Base-by-base conservation (phyloP, 2,329 filamentous ascomycete genomes). In the Ophiostoma fasciatum region DNA sequence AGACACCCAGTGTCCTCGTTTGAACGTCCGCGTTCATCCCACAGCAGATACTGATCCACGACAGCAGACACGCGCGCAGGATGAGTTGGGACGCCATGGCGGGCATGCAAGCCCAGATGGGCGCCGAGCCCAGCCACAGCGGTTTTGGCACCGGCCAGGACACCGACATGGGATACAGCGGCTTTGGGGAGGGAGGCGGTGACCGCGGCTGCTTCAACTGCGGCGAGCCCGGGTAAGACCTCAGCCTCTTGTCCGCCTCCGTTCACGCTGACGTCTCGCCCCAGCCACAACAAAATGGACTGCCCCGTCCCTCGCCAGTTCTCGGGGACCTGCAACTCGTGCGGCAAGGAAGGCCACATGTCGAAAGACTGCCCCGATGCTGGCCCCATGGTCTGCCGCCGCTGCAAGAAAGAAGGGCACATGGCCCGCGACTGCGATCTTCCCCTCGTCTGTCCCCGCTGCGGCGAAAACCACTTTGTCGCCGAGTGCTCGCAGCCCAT, bases 361-460 rank as follows among this genome's bases (percentile, higher is more conserved):
- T 59, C 66, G 35, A 64, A 67, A 4, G 61, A 66, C 33, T 74
- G 70, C 46, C 67, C 69, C 0, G 48, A 56, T 5, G 44, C 43
- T n/a, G 40, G 39, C 5, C 43, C 47, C 22, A 33, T 41, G 34
- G 39, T 39, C 10, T 52, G 55, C 44, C 46, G 44, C 23, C 61
- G 56, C 42, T 74, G 68, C 54, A 58, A 62, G 38, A 49, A 68
- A 46, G 53, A 60, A 18, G 69, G 67, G 5, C 69, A 73, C 46
- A 56, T 71, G 47, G 59, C 67, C 35, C 64, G 67, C 15, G 73
- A 79, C 35, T 85, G 80, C 44, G 76, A 77, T 2, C 55, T 65
- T 2, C 46, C 52, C 3, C 35, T 52, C 15, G 37, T 42, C n/a
- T 55, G 52, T n/a, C 60, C 55, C 38, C 71, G 68, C 49, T 59